Evolutionary conservation across 2,329 filamentous ascomycete genomes (phyloP), one percentile per base, ranked within the genome.

Genomic region (Fusarium sp.): DNA sequence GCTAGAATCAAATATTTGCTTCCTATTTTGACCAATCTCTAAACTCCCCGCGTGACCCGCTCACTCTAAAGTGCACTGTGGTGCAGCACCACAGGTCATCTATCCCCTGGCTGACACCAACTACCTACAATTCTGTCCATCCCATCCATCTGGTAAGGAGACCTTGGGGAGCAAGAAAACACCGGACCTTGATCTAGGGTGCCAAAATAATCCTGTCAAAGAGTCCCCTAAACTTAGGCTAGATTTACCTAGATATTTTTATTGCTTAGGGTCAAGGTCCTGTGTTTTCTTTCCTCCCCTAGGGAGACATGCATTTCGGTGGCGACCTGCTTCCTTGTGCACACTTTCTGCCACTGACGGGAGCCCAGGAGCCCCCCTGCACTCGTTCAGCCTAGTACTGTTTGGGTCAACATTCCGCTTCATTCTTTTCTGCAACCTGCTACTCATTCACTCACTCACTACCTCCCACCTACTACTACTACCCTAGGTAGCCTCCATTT

Each of bases 1-100:
- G 50, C 72, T 70, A 75, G 68, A 75, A 70, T 55, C 32, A 52
- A 60, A 58, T 55, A 55, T 48, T 58, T 34, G 39, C 56, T 62
- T 59, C 45, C 42, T 63, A 8, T 28, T 45, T 45, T 15, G 45
- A 36, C 67, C 66, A 63, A 74, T 59, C 55, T 17, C 24, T 50
- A 38, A n/a, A 30, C 65, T 60, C 57, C 66, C 66, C 55, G 65
- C 44, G 9, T 9, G 58, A 8, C 47, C 70, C 60, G 42, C 66
- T 61, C 36, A 38, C 45, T 65, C 44, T 34, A 44, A 42, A 61
- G 55, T 58, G 64, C 52, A 55, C 12, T 54, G 32, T 3, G 30
- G 63, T 14, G 52, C 39, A 45, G 42, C 14, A 52, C n/a, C 48
- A 14, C 42, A 66, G 62, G 62, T 18, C 26, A 38, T 39, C 24